These are phyloP conservation scores for Gryganskiella cystojenkinii DNA, from an alignment of 192 early-diverging fungal genomes.

Conservation along the genomic window DNA sequence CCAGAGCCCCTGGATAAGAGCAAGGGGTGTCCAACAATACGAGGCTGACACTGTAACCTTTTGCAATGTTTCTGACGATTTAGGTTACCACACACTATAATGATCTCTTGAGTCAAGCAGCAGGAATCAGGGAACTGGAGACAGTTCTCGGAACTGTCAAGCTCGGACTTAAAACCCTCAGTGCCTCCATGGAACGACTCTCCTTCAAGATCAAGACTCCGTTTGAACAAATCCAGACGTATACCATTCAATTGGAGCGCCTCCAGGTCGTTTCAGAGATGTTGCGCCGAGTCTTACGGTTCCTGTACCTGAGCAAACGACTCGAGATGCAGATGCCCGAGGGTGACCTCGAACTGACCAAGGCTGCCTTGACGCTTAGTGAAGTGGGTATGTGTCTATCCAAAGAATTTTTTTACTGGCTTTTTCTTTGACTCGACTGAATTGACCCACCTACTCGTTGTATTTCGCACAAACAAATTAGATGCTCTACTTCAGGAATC, in stretches of 20 bases:
- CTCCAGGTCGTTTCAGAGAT: constrained; percentile 70
- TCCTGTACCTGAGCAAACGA: constrained; percentile 68
- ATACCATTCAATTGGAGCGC: constrained; percentile 70
- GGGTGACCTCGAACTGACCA: constrained; percentile 51
- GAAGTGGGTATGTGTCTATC: constrained; percentile 65
- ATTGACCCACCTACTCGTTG: background rate
- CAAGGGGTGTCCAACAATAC: too few species aligned
- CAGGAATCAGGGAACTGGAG: constrained; percentile 72
- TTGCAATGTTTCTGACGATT: too few species aligned
- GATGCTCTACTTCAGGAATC: constrained; percentile 66
- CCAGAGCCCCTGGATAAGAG: too few species aligned
- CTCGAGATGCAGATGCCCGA: constrained; percentile 66
- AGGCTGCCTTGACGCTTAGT: constrained; percentile 66
- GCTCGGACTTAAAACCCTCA: constrained; percentile 63
- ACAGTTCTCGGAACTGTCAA: constrained; percentile 61
- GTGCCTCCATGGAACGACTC: constrained; percentile 66
- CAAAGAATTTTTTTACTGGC: background rate
- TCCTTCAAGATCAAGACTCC: constrained; percentile 68
- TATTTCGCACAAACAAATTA: constrained; percentile 2
- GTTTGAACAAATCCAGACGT: constrained; percentile 68
- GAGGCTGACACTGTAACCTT: too few species aligned
- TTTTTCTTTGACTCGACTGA: background rate
- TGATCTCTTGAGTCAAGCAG: constrained; percentile 73
- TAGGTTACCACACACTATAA: constrained; percentile 78
- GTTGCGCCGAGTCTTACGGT: constrained; percentile 67